Conservation (phyloP, 352 stramenopile species). For the Globisporangium sylvaticum region DNA sequence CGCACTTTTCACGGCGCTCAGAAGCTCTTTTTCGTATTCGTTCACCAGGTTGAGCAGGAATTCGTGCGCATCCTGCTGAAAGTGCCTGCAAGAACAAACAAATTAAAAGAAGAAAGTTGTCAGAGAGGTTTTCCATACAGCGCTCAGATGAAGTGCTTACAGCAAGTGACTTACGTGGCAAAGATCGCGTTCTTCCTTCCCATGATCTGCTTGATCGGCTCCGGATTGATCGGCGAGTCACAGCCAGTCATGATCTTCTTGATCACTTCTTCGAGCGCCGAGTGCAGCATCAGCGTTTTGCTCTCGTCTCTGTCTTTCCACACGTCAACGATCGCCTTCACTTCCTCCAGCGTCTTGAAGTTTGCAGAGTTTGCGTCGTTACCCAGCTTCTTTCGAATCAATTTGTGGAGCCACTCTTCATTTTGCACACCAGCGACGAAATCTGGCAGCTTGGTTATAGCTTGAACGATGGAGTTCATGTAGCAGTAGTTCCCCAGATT, state of each 20-base stretch:
- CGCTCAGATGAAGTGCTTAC: background rate
- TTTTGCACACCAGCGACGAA: slow-evolving; percentile 52
- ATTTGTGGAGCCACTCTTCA: slow-evolving; percentile 49
- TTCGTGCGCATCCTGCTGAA: slow-evolving; percentile 86
- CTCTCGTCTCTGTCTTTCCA: slow-evolving; percentile 49
- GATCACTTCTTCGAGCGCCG: slow-evolving; percentile 52
- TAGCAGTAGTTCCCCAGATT: slow-evolving; percentile 94
- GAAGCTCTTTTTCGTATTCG: slow-evolving; percentile 82
- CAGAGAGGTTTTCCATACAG: background rate
- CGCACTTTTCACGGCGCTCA: slow-evolving; percentile 36
- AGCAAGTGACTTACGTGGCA: slow-evolving; percentile 57
- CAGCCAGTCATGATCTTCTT: slow-evolving; percentile 58
- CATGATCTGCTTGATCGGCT: slow-evolving; percentile 76
- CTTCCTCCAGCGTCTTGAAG: slow-evolving; percentile 36
- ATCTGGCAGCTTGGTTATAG: slow-evolving; percentile 60
- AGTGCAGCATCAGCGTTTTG: slow-evolving; percentile 55
- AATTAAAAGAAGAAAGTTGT: background rate
- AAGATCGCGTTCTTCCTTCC: slow-evolving; percentile 76
- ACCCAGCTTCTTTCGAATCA: slow-evolving; percentile 51
- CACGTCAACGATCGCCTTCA: slow-evolving; percentile 38
- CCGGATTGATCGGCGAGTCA: slow-evolving; percentile 69
- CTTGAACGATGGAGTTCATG: slow-evolving; percentile 93
- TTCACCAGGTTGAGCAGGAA: slow-evolving; percentile 83
- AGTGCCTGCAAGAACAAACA: slow-evolving; percentile 35
- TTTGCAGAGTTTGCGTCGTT: slow-evolving; percentile 12